Evolutionary conservation across 2,329 filamentous ascomycete species (phyloP), one percentile per base, ranked within the genome.

Genomic region (Alternaria ventricosa): DNA sequence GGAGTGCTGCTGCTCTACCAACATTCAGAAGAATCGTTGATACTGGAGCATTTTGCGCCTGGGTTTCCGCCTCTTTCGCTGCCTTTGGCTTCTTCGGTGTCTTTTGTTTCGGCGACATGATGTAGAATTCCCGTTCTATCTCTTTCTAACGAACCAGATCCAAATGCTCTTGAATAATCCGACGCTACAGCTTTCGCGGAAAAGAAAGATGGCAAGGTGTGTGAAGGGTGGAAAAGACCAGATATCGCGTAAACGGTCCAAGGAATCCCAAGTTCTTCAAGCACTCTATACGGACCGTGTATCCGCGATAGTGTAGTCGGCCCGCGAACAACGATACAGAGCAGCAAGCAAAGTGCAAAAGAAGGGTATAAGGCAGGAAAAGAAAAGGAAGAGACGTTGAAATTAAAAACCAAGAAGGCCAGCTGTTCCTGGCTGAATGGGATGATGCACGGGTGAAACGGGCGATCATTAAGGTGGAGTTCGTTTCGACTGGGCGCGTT

Each of bases 1-100:
- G 81, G 15, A 90, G 75, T 18, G 74, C 76, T 60, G 69, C 69
- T 50, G 80, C 79, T 50, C 73, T 70, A 28, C 70, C 73, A n/a
- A 77, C 66, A 64, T 76, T 77, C 45, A 72, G 75, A 27, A 79
- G 55, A 3, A 78, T 46, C 10, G 67, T 71, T 12, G 73, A 68
- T 33, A 69, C 55, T 23, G 73, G 63, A 18, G 70, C 57, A 53
- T 73, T 67, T 61, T 67, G 68, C 54, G 74, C 57, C 60, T 72
- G 65, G 57, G 64, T 70, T 45, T 71, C 68, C 5, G 71, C 69
- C 55, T 75, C 69, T 55, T 70, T 73, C 8, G 68, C 72, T 23
- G 71, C 75, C 66, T 75, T 76, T 18, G 77, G 77, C 65, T 79
- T 80, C 54, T 73, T 76, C 30, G 67, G 71, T n/a, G 71, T 75